Base-by-base conservation (phyloP, 2,329 filamentous ascomycete species). In the Trichoderma atrobrunneum region DNA sequence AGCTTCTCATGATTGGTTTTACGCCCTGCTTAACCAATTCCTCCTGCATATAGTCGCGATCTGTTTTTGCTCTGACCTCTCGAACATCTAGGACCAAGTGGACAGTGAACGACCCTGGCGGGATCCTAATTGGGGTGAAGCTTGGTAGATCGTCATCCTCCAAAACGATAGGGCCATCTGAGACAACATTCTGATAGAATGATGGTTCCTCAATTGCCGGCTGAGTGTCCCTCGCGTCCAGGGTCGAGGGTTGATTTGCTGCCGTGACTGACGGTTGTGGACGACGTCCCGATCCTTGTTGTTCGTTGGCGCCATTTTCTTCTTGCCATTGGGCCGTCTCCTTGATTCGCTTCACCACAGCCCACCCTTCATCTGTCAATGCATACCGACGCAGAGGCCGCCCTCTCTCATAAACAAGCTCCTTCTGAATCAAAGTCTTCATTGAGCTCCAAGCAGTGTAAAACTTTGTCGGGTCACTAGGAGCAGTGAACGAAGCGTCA, bases 371-470 rank as follows among this genome's bases (percentile, higher is more conserved):
- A 36, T 95, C 92, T 0, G 92, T 93, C 43, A 96, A 82, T 2
- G 86, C 85, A 78, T 94, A 96, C 74, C 87, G 89, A 73, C 89
- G 87, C 21, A 89, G 80, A 0, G 92, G 92, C 18, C 91, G 86
- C 0, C 92, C 91, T 68, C 89, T 89, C 75, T 92, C 90, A 71
- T 90, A 90, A 0, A 95, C 91, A 4, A 95, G 82, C 72, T 94
- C 92, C 78, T 95, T 94, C 69, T 89, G 85, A 6, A 90, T 76
- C 36, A 96, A 82, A 0, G 91, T 93, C 78, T 93, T 93, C 87
- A 95, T 94, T 1, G 92, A 94, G 77, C 88, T 92, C 93, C 93
- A 96, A 0, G 93, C 93, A 0, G 93, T 95, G 76, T 93, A 93
- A 76, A 88, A 92, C 71, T 90, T 92, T 12, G 86, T 90, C 0